These are phyloP conservation scores for Setaria italica DNA, from an alignment of 202 grass and related monocot species.

Conservation along the genomic window DNA sequence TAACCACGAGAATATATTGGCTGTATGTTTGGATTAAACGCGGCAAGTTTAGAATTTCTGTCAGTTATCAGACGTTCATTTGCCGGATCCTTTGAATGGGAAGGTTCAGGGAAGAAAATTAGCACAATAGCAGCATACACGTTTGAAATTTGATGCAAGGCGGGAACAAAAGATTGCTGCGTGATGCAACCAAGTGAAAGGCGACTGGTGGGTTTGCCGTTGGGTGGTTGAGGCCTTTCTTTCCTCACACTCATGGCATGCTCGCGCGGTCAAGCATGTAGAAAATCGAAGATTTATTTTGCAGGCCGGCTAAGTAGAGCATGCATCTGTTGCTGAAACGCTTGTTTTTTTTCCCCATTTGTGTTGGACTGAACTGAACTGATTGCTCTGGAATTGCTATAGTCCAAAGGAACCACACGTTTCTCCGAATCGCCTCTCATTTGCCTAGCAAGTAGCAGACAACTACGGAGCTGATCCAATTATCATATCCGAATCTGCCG, in stretches of 20 bases:
- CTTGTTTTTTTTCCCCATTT: neutral
- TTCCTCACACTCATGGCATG: slow-evolving; percentile 48
- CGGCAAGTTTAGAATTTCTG: neutral
- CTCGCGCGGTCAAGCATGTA: neutral
- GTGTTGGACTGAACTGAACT: neutral
- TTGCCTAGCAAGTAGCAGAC: slow-evolving; percentile 5
- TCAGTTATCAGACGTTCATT: neutral
- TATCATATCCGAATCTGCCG: slow-evolving; percentile 34
- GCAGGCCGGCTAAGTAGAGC: neutral
- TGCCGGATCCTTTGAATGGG: neutral
- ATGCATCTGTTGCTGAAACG: slow-evolving; percentile 27
- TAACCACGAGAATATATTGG: neutral
- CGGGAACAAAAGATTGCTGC: neutral
- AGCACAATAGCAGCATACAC: neutral
- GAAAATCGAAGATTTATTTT: neutral
- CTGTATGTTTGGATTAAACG: neutral
- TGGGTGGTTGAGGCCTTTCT: slow-evolving; percentile 43
- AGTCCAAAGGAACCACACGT: neutral
- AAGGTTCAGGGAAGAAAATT: neutral
- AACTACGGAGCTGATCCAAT: neutral
- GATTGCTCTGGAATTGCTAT: neutral
- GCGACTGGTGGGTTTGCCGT: neutral
- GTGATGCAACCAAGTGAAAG: slow-evolving; percentile 1
- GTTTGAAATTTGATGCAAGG: neutral
- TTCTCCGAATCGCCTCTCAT: neutral